These are phyloP conservation scores for Capronia epimyces DNA, from an alignment of 2,329 filamentous ascomycete genomes.

Conservation along the genomic window DNA sequence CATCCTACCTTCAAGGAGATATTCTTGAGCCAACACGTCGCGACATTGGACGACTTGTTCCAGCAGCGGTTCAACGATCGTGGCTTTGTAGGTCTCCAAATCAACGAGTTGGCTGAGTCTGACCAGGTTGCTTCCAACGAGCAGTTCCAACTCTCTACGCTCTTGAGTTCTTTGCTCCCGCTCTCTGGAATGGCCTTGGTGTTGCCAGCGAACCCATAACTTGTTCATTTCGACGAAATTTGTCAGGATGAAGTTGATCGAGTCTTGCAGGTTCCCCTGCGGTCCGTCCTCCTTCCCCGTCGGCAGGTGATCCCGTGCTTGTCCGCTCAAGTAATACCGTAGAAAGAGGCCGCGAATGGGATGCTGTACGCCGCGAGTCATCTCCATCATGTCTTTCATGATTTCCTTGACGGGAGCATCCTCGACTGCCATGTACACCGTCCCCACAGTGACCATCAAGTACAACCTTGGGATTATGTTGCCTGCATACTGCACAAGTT, in stretches of 20 bases:
- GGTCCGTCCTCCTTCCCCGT: constrained; percentile 78
- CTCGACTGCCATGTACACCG: constrained; percentile 97
- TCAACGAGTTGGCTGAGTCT: constrained; percentile 93
- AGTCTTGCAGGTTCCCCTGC: constrained; percentile 92
- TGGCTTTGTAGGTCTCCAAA: constrained; percentile 84
- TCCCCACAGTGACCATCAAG: constrained; percentile 98
- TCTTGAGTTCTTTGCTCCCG: constrained; percentile 90
- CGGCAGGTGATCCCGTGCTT: constrained; percentile 84
- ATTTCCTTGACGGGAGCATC: constrained; percentile 99
- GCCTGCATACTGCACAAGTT: constrained; percentile 94
- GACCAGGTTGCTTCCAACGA: constrained; percentile 95
- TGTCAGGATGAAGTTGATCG: constrained; percentile 94
- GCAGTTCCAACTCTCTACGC: constrained; percentile 85
- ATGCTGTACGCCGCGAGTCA: constrained; percentile 96
- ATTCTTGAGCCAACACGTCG: constrained; percentile 94
- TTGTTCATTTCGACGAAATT: constrained; percentile 99
- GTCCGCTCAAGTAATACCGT: constrained; percentile 91
- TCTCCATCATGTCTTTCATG: constrained; percentile 99
- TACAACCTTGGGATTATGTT: constrained; percentile 96
- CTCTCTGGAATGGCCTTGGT: constrained; percentile 94
- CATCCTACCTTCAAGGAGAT: constrained; percentile 69
- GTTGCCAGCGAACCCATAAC: constrained; percentile 93
- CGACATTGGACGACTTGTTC: constrained; percentile 98
- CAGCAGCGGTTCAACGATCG: constrained; percentile 79
- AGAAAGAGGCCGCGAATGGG: constrained; percentile 92